Evolutionary conservation across 2,329 filamentous ascomycete species (phyloP).

Genomic region (Aspergillus texensis): DNA sequence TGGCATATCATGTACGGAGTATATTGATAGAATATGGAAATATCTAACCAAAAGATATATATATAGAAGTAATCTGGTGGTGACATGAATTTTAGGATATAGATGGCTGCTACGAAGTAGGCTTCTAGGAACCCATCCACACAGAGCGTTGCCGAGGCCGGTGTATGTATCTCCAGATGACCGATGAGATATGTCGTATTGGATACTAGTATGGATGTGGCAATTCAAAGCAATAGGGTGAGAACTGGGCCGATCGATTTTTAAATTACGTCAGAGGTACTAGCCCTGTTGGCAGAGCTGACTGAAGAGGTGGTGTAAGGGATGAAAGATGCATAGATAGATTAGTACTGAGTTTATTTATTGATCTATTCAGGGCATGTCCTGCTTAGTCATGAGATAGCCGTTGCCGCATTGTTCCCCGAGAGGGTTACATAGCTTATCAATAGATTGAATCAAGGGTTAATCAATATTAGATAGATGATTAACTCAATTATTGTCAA

Average conservation of each 20-base stretch:
- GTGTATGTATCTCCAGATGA: neutral
- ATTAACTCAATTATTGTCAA: slow-evolving; percentile 14
- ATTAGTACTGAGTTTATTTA: neutral
- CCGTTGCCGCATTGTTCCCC: neutral
- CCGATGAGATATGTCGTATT: neutral
- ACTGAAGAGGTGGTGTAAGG: slow-evolving; percentile 20
- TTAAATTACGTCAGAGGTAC: neutral
- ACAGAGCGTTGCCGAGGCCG: neutral
- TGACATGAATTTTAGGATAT: too few species aligned
- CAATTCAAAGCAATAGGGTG: neutral
- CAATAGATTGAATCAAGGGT: slow-evolving; percentile 21
- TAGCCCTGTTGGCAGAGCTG: neutral
- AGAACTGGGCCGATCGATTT: neutral
- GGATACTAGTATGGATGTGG: neutral
- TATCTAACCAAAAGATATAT: too few species aligned
- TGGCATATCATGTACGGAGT: neutral
- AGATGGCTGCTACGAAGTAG: too few species aligned
- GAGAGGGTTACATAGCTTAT: slow-evolving; percentile 13
- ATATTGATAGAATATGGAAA: neutral
- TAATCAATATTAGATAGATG: slow-evolving; percentile 9
- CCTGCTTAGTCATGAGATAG: slow-evolving; percentile 1
- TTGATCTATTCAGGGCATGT: slow-evolving; percentile 1
- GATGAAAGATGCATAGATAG: slow-evolving; percentile 8
- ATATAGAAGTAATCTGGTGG: too few species aligned
- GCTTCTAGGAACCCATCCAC: neutral